Base-by-base conservation (phyloP, 352 stramenopile species). In the Phytophthora palmivora region DNA sequence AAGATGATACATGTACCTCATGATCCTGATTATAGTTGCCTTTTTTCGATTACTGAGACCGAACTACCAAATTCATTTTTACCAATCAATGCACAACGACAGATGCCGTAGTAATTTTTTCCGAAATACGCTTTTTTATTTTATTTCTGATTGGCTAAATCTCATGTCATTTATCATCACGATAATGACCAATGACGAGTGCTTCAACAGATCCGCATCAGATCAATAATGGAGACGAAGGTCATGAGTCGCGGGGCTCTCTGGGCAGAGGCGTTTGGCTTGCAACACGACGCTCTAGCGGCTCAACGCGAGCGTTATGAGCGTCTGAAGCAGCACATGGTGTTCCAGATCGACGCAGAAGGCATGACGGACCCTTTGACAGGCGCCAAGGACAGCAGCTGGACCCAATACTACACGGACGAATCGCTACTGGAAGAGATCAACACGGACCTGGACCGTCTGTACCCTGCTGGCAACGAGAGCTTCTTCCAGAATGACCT, bases 381-480 rank as follows among this genome's bases (percentile, higher is more conserved):
- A 57, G 37, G 38, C 19, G 21, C 46, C 11, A 62, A 39, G 19
- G 45, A 63, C 37, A 34, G 14, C 28, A 62, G 37, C 30, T 92
- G 83, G 82, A 74, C 64, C 11, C 82, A 92, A 56, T 89, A 79
- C 44, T 92, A 90, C 54, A 84, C 59, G 22, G 79, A 95, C 48
- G 86, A 91, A 12, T 74, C 58, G 8, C 52, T 95, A 21, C 45
- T 92, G 32, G 74, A 89, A 32, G 86, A 93, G 62, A 95, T 95
- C 59, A 91, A 95, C 51, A 93, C 78, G 33, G 86, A 95, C 46
- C 51, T 95, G 33, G 77, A 93, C 37, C 80, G 84, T 4, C 54
- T 95, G 33, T 93, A 89, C 46, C 86, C 86, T 2, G 69, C 74
- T 1, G 86, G 86, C 26, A 89, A 91, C 19, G 86, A 95, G 55